phyloP scores from a whole-genome alignment of 179 eudicot genomes.

The Heliamphora ciliata region DNA sequence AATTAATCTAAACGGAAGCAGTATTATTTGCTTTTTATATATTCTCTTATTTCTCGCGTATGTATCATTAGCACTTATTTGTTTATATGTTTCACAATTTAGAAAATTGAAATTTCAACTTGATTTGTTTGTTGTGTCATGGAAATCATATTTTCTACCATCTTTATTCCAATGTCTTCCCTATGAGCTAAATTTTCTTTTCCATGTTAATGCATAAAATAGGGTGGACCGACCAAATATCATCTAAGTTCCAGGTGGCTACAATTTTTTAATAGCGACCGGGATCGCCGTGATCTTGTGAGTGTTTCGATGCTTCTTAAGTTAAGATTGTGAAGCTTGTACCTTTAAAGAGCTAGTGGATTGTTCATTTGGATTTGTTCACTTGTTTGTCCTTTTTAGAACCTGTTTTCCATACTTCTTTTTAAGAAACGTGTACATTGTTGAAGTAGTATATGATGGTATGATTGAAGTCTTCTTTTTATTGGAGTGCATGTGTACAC shows the following conservation, averaged over 20 bases:
- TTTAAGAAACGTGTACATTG: not conserved
- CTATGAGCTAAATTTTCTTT: not conserved
- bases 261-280: constrained; percentile 77
- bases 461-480: not conserved
- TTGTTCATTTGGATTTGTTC: constrained; percentile 3
- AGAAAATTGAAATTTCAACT: not conserved
- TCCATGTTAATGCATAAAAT: constrained; percentile 19
- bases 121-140: not conserved
- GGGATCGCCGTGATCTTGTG: constrained; percentile 99
- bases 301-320: constrained; percentile 26
- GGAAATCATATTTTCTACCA: not conserved
- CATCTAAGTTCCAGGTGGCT: constrained; percentile 90
- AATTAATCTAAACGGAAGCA: not conserved
- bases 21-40: not conserved
- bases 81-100: not conserved
- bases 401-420: not conserved
- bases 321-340: constrained; percentile 1
- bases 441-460: not conserved
- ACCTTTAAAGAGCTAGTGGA: not conserved
- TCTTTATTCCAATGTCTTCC: not conserved
- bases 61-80: not conserved
- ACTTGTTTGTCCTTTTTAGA: constrained; percentile 2
- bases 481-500: not conserved
- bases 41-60: not conserved
- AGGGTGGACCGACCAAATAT: constrained; percentile 98